A percentile compares a stretch with the other conserved stretches of the same genome.
Evolutionary conservation across 108 stramenopile genomes (phyloP).

Genomic region (Seminavis robusta): DNA sequence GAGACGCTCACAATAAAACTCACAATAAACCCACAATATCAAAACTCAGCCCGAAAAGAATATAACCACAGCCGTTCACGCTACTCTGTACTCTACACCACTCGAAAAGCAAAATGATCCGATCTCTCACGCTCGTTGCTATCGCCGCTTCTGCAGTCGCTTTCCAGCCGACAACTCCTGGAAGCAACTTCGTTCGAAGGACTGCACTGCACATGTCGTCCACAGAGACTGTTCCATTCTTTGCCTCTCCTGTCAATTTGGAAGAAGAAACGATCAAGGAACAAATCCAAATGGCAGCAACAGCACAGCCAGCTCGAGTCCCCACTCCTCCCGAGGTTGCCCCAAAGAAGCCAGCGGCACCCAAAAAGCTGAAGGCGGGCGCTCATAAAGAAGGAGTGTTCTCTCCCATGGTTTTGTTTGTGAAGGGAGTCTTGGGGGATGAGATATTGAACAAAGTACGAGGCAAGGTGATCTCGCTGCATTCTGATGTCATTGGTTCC

Average conservation of each 20-base stretch:
- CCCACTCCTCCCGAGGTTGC: not conserved
- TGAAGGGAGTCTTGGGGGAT: constrained; percentile 60
- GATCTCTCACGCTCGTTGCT: not conserved
- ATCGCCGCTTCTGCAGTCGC: not conserved
- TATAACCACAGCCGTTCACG: not conserved
- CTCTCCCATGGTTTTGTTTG: constrained; percentile 60
- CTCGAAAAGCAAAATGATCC: not conserved
- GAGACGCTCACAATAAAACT: not conserved
- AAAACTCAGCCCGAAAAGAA: not conserved
- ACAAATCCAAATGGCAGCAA: not conserved
- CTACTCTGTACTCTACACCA: not conserved
- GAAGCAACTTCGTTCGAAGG: no score
- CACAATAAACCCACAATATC: not conserved
- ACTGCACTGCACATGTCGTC: not conserved
- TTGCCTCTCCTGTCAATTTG: not conserved
- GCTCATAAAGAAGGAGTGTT: constrained; percentile 64
- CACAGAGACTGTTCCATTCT: constrained; percentile 1
- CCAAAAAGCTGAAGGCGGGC: constrained; percentile 11
- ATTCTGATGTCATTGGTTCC: constrained; percentile 66
- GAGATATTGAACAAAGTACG: constrained; percentile 69
- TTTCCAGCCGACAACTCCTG: not conserved
- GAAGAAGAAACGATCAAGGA: not conserved
- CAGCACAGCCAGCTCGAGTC: not conserved
- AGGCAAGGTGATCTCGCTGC: constrained; percentile 62
- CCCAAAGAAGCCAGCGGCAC: constrained; percentile 20